Conservation (phyloP, 2,329 filamentous ascomycete species). For the Curvularia lunata region DNA sequence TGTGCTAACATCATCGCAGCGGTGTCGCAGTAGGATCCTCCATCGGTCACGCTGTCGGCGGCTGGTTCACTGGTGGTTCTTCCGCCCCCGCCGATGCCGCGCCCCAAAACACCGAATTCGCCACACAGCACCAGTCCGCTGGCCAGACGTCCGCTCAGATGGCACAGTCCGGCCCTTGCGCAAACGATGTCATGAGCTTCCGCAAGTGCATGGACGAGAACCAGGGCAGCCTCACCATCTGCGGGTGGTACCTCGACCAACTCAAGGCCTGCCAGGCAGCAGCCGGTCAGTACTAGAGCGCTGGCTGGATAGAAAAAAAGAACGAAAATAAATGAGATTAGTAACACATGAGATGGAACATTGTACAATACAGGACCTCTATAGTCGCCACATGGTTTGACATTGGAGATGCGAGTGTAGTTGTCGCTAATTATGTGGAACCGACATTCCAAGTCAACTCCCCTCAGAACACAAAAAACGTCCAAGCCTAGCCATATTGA, state of each 20-base stretch:
- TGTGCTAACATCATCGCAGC: constrained; percentile 55
- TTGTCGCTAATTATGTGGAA: neutral
- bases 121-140: constrained; percentile 30
- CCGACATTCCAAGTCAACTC: neutral
- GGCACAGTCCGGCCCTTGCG: constrained; percentile 61
- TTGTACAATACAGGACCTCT: neutral
- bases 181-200: constrained; percentile 80
- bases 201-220: constrained; percentile 97
- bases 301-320: neutral
- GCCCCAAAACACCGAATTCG: constrained; percentile 45
- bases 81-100: constrained; percentile 59
- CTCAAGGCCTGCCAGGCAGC: constrained; percentile 64
- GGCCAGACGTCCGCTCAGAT: constrained; percentile 53
- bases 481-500: neutral
- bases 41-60: constrained; percentile 92
- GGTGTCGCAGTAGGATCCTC: constrained; percentile 96
- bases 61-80: constrained; percentile 80
- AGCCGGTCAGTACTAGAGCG: constrained; percentile 55
- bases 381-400: neutral
- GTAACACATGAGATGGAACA: neutral
- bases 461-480: neutral
- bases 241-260: constrained; percentile 98
- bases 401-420: neutral
- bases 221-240: constrained; percentile 91
- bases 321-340: neutral